phyloP scores from a whole-genome alignment of 768 basidiomycete genomes.

The Rubroboletus pulcherrimus region DNA sequence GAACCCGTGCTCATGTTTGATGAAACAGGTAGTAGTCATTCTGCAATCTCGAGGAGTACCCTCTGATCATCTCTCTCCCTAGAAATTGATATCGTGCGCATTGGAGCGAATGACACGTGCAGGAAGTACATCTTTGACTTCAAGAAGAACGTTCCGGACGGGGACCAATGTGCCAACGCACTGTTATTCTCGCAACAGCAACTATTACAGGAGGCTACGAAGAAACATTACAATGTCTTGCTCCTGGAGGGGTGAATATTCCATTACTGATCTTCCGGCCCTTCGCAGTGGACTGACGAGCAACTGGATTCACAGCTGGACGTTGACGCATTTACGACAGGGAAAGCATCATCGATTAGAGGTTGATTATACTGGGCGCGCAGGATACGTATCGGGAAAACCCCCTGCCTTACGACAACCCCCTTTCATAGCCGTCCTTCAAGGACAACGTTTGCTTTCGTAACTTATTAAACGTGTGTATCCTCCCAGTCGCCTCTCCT shows the following conservation, averaged over 20 bases:
- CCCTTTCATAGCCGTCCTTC: constrained; percentile 66
- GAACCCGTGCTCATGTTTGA: constrained; percentile 63
- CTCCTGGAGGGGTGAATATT: constrained; percentile 61
- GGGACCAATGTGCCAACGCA: constrained; percentile 47
- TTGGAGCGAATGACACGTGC: constrained; percentile 50
- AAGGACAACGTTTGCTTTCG: constrained; percentile 31
- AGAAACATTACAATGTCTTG: constrained; percentile 59
- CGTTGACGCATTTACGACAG: constrained; percentile 58
- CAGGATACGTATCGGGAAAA: constrained; percentile 54
- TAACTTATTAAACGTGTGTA: constrained; percentile 32
- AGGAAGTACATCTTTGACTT: constrained; percentile 63
- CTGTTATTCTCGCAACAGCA: constrained; percentile 63
- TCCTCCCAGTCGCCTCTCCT: constrained; percentile 16
- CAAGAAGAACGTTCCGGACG: constrained; percentile 42
- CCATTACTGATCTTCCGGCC: not conserved
- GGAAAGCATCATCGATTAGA: constrained; percentile 62
- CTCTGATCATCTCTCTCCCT: constrained; percentile 8
- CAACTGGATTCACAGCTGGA: constrained; percentile 48
- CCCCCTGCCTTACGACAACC: constrained; percentile 45
- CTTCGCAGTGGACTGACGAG: not conserved
- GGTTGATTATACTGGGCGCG: constrained; percentile 65
- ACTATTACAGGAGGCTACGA: constrained; percentile 51
- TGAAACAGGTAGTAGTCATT: constrained; percentile 48
- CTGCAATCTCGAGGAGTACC: constrained; percentile 3
- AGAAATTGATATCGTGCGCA: constrained; percentile 60